Conservation (phyloP, 202 grass and related monocot genomes). For the Panicum hallii region DNA sequence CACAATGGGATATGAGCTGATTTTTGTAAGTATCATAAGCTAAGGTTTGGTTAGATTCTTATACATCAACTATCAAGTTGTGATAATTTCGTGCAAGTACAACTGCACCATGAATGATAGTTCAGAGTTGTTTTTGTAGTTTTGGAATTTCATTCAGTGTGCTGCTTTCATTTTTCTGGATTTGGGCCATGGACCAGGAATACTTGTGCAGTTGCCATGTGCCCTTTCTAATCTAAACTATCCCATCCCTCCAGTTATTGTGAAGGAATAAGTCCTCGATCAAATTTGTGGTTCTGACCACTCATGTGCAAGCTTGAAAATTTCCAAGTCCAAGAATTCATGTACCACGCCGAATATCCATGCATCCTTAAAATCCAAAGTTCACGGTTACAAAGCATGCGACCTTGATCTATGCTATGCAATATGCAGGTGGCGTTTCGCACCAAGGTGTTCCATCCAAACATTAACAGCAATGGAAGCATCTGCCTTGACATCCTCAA, state of each 20-base stretch:
- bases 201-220: not conserved
- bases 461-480: conserved; percentile 89
- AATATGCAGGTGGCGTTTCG: conserved; percentile 75
- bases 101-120: not conserved
- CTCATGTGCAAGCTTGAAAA: not conserved
- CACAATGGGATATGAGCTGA: not conserved
- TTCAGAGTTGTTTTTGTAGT: not conserved
- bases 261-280: not conserved
- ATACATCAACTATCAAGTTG: conserved; percentile 3
- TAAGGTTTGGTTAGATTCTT: not conserved
- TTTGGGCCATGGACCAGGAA: not conserved
- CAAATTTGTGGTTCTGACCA: not conserved
- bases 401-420: not conserved
- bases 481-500: conserved; percentile 95
- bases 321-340: conserved; percentile 6
- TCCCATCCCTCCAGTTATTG: not conserved
- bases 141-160: not conserved
- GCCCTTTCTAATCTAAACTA: not conserved
- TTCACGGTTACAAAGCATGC: not conserved
- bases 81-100: not conserved
- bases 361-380: not conserved
- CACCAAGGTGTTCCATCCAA: conserved; percentile 89
- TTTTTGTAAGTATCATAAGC: conserved; percentile 3
- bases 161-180: not conserved
- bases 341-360: not conserved